Base-by-base conservation (phyloP, 345 rosid genomes). In the Eutrema heterophyllum region DNA sequence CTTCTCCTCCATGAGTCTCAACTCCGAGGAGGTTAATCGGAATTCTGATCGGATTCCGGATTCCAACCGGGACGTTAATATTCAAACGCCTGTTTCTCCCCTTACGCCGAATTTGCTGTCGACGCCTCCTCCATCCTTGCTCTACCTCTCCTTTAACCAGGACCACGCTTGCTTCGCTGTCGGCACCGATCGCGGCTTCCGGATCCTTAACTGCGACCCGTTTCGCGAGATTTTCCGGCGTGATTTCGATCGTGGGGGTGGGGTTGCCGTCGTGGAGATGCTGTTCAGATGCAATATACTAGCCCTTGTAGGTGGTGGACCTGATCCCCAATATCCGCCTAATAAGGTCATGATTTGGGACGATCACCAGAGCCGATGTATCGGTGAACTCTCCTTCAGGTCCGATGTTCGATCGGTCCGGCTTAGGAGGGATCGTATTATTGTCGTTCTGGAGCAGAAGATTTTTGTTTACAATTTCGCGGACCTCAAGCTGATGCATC, bases 311-410 rank as follows among this genome's bases (percentile, higher is more conserved):
- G 99, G 97, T 16, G 97, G 98, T 5, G 99, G 98, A 13, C 78
- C 90, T n/a, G 85, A 85, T 59, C 97, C 99, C 13, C 87, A 88
- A 52, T 95, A 86, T 53, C 85, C 97, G 11, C 92, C 84, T 0
- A 91, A 82, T n/a, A 94, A 88, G 81, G 95, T 88, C 16, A 88
- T 94, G 95, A 86, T 94, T 54, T 94, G 98, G 98, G 98, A 94
- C 53, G 97, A 94, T 57, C 95, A 91, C 55, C 95, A 86, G 72
- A 81, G 93, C 35, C 84, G 93, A 15, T 91, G 95, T 76, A 86
- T 89, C 35, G 96, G 96, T 0, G 98, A 94, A 80, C 90, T 94
- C 21, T 84, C 96, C 3, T 94, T 94, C 62, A 81, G 98, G 79
- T 89, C 98, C 1, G 96, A 85, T 75, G 97, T 94, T 16, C 81